Evolutionary conservation across 1,284 basidiomycete genomes (phyloP).

Genomic region (Ganoderma multipileum): DNA sequence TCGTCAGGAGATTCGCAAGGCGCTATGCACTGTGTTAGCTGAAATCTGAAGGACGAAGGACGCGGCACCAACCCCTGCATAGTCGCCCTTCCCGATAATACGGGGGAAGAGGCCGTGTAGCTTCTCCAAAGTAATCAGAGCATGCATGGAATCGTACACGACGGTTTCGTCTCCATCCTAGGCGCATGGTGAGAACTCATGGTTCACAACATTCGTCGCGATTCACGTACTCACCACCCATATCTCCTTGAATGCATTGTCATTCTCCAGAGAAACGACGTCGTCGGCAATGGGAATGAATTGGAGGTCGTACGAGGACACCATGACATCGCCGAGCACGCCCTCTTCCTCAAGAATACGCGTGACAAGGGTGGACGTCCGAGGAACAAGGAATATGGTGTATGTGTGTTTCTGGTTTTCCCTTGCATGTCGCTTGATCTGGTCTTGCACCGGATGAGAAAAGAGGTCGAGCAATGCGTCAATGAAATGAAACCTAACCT

Average conservation of each 20-base stretch:
- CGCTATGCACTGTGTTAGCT: slow-evolving; percentile 54
- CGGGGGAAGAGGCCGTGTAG: slow-evolving; percentile 92
- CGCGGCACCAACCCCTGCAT: slow-evolving; percentile 72
- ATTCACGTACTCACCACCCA: slow-evolving; percentile 71
- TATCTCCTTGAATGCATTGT: slow-evolving; percentile 83
- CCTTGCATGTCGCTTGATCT: slow-evolving; percentile 80
- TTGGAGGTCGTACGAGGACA: slow-evolving; percentile 90
- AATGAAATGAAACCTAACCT: slow-evolving; percentile 57
- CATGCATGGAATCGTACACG: slow-evolving; percentile 89
- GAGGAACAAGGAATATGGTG: slow-evolving; percentile 90
- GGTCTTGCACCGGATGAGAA: slow-evolving; percentile 61
- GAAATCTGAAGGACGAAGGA: background rate
- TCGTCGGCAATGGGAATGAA: slow-evolving; percentile 94
- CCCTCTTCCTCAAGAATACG: slow-evolving; percentile 91
- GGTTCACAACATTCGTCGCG: background rate
- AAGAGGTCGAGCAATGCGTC: slow-evolving; percentile 20
- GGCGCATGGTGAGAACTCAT: background rate
- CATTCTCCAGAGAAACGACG: slow-evolving; percentile 87
- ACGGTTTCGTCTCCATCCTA: slow-evolving; percentile 95
- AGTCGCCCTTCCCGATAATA: slow-evolving; percentile 93
- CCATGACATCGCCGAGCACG: slow-evolving; percentile 87
- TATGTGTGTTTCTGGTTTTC: slow-evolving; percentile 82
- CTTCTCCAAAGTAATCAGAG: slow-evolving; percentile 85
- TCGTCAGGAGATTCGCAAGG: slow-evolving; percentile 75
- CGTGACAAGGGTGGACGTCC: slow-evolving; percentile 85